Percentiles rank a stretch among this genome's conserved stretches.
Evolutionary conservation across 2,329 filamentous ascomycete species (phyloP).

Genomic region (Aspergillus terreus): DNA sequence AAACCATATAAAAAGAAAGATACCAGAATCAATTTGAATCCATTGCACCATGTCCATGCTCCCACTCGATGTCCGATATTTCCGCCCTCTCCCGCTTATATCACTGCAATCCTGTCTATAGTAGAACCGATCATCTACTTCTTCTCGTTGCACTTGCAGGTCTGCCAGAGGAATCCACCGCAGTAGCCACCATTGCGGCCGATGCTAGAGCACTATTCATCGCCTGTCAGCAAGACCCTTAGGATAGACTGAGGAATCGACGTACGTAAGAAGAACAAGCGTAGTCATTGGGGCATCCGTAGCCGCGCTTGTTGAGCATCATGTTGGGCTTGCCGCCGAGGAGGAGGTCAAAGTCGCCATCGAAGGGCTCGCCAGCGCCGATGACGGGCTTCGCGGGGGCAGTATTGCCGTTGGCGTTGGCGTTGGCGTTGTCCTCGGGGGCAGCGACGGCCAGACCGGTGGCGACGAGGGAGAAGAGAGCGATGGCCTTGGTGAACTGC

Average conservation of each 20-base stretch:
- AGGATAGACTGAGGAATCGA: neutral
- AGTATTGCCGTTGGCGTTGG: neutral
- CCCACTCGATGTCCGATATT: neutral
- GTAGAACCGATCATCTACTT: too few relatives aligned
- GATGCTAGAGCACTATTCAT: neutral
- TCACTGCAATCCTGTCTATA: too few relatives aligned
- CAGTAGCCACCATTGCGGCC: neutral
- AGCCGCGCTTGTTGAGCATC: neutral
- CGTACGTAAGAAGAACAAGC: neutral
- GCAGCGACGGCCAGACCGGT: neutral
- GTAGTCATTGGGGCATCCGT: neutral
- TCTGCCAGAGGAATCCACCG: neutral
- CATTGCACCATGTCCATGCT: neutral
- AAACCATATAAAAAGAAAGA: neutral
- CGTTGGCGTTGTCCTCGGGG: neutral
- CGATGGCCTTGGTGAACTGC: neutral
- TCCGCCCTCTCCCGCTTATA: neutral
- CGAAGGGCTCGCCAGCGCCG: neutral
- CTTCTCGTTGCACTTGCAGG: neutral
- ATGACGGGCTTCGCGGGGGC: neutral
- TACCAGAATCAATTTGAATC: neutral
- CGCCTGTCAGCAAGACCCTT: neutral
- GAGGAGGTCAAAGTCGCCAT: too few relatives aligned
- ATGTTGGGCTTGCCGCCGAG: neutral
- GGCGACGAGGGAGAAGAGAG: neutral